Conservation (phyloP, 2,329 filamentous ascomycete species). For the Xylaria sp. region DNA sequence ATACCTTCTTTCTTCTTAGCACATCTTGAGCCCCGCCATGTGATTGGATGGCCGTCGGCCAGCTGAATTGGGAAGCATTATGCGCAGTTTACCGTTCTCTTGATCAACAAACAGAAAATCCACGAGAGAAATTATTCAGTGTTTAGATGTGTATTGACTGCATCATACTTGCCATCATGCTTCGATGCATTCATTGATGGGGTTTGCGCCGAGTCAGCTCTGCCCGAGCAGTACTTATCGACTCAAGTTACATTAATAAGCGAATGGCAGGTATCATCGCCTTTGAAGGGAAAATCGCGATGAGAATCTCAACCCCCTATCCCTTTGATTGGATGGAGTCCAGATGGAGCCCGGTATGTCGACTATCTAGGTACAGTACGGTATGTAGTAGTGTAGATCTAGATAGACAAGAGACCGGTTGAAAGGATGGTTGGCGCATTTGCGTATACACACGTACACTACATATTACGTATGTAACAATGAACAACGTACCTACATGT, state of each 20-base stretch:
- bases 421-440: background rate
- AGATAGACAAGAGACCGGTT: background rate
- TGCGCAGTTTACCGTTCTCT: background rate
- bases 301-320: constrained; percentile 8
- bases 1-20: constrained; percentile 4
- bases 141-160: background rate
- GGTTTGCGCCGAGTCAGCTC: too few species aligned
- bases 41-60: constrained; percentile 33
- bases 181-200: background rate
- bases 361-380: background rate
- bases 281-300: background rate
- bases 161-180: background rate
- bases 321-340: constrained; percentile 18
- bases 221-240: too few species aligned
- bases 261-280: background rate
- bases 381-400: background rate
- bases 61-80: constrained; percentile 38
- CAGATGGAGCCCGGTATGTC: background rate
- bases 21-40: constrained; percentile 12
- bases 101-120: background rate
- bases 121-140: background rate
- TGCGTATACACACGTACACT: too few species aligned
- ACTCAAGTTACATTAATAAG: constrained; percentile 26
- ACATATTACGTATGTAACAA: too few species aligned
- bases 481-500: too few species aligned